phyloP scores from a whole-genome alignment of 2,329 filamentous ascomycete species.

The Trichoderma citrinoviride region DNA sequence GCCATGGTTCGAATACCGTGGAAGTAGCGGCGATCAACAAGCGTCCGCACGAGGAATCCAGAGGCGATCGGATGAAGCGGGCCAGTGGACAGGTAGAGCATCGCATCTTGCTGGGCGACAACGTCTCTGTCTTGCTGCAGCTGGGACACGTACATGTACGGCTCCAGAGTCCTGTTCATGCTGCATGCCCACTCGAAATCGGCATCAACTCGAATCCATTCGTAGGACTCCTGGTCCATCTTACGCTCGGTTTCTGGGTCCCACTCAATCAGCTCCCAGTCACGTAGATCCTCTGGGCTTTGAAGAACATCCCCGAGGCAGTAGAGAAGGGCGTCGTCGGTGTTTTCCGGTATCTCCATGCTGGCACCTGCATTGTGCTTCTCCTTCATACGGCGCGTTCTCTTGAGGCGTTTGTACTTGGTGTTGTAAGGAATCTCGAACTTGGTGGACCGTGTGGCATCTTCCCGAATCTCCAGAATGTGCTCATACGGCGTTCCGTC shows the following conservation, averaged over 20 bases:
- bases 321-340: constrained; percentile 83
- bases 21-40: constrained; percentile 91
- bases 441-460: constrained; percentile 67
- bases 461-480: constrained; percentile 91
- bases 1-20: constrained; percentile 88
- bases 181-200: constrained; percentile 98
- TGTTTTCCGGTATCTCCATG: constrained; percentile 58
- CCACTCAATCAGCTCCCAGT: constrained; percentile 89
- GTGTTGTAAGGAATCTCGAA: constrained; percentile 98
- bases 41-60: constrained; percentile 81
- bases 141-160: constrained; percentile 98
- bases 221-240: constrained; percentile 95
- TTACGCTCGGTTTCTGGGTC: constrained; percentile 79
- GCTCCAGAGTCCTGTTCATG: constrained; percentile 76
- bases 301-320: constrained; percentile 90
- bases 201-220: constrained; percentile 97
- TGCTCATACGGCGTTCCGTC: constrained; percentile 98
- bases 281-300: constrained; percentile 71
- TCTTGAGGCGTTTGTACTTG: constrained; percentile 95
- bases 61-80: constrained; percentile 79
- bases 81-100: constrained; percentile 67
- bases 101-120: constrained; percentile 76
- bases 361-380: constrained; percentile 57
- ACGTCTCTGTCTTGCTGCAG: constrained; percentile 96
- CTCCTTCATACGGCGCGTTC: constrained; percentile 79